Percentiles rank a stretch among this genome's conserved stretches.
phyloP scores from a whole-genome alignment of 768 basidiomycete genomes.

The Leccinum pellstonianum region DNA sequence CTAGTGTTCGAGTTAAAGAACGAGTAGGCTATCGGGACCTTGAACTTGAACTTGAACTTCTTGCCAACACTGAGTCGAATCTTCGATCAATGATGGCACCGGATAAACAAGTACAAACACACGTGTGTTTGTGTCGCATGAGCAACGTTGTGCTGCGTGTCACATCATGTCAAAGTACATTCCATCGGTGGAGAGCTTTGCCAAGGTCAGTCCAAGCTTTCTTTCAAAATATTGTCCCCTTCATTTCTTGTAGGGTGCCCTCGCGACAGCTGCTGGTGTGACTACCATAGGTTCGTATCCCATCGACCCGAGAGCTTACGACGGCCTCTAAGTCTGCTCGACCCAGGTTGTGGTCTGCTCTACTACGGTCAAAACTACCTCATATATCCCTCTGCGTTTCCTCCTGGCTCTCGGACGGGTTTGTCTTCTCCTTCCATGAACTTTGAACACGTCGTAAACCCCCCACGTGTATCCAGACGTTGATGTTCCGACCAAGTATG shows the following conservation, averaged over 20 bases:
- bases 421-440: slow-evolving; percentile 14
- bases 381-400: slow-evolving; percentile 86
- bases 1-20: too few species aligned
- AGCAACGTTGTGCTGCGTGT: background rate
- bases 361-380: slow-evolving; percentile 87
- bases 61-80: too few species aligned
- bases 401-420: slow-evolving; percentile 80
- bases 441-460: background rate
- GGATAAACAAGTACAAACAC: slow-evolving; percentile 15
- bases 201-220: slow-evolving; percentile 35
- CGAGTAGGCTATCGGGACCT: too few species aligned
- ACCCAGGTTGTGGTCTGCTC: slow-evolving; percentile 64
- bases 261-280: slow-evolving; percentile 56
- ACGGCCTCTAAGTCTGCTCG: background rate
- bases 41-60: too few species aligned
- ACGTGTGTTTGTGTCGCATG: background rate
- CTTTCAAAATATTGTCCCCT: background rate
- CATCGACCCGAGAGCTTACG: background rate
- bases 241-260: slow-evolving; percentile 40
- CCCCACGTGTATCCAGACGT: slow-evolving; percentile 50
- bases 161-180: slow-evolving; percentile 38
- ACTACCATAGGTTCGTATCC: slow-evolving; percentile 50
- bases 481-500: slow-evolving; percentile 63
- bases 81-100: too few species aligned
- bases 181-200: slow-evolving; percentile 44